Conservation (phyloP, 441 rosid genomes). For the Erysimum pusillum region DNA sequence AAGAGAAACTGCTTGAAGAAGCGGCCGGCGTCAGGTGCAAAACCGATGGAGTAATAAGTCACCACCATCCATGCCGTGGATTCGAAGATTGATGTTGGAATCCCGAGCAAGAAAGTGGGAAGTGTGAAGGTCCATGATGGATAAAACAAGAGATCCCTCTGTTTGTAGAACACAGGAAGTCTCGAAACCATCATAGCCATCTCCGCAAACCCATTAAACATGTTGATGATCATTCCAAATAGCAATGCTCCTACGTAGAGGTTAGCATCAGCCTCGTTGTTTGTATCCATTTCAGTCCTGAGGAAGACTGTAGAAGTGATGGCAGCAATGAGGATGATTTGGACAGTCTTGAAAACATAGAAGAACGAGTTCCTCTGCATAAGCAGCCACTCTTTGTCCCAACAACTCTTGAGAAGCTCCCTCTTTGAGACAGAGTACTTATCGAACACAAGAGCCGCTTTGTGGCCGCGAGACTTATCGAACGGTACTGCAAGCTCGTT, state of each 20-base stretch:
- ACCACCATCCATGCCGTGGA: constrained; percentile 67
- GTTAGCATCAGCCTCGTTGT: constrained; percentile 61
- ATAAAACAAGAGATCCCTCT: constrained; percentile 82
- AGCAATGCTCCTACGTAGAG: constrained; percentile 69
- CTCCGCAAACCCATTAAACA: constrained; percentile 88
- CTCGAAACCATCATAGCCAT: constrained; percentile 66
- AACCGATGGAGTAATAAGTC: constrained; percentile 77
- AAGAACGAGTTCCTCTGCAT: constrained; percentile 74
- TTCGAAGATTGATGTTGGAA: constrained; percentile 78
- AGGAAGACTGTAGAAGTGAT: constrained; percentile 73
- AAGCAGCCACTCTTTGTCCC: constrained; percentile 86
- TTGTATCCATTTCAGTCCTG: constrained; percentile 60
- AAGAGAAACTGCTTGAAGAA: constrained; percentile 80
- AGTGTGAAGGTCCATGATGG: constrained; percentile 88
- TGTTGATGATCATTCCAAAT: constrained; percentile 70
- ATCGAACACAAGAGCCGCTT: constrained; percentile 74
- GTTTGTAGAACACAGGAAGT: constrained; percentile 94
- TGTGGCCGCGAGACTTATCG: constrained; percentile 66
- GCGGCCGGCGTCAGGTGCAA: constrained; percentile 82
- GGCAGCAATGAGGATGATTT: constrained; percentile 71
- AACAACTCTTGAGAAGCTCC: constrained; percentile 75
- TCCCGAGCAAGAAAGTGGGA: constrained; percentile 66
- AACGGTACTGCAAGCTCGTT: constrained; percentile 67
- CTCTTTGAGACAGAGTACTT: constrained; percentile 67
- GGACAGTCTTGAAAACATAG: constrained; percentile 71